Percentiles rank a stretch among this genome's conserved stretches.
phyloP scores from a whole-genome alignment of 2,329 filamentous ascomycete genomes.

The Hortaea sp. region DNA sequence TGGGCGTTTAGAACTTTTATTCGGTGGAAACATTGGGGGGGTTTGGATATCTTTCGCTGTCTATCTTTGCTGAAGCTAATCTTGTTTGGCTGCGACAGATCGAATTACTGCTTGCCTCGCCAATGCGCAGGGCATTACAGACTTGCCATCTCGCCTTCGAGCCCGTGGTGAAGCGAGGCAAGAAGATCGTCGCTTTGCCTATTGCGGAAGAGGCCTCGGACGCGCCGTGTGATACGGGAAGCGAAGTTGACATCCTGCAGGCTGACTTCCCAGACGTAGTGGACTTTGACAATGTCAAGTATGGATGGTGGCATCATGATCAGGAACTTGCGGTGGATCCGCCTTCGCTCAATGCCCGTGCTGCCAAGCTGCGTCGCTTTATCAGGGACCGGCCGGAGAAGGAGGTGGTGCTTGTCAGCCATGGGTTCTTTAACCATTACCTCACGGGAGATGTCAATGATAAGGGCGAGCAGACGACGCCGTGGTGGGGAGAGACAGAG shows the following conservation, averaged over 20 bases:
- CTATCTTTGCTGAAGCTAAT: neutral
- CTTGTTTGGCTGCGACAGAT: constrained; percentile 7
- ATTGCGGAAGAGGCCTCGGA: constrained; percentile 20
- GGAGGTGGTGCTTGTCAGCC: constrained; percentile 20
- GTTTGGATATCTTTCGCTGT: neutral
- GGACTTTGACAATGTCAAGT: constrained; percentile 16
- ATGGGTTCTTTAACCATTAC: constrained; percentile 23
- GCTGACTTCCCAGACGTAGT: constrained; percentile 15
- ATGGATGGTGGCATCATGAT: constrained; percentile 18
- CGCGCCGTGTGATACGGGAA: constrained; percentile 19
- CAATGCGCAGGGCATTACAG: constrained; percentile 18
- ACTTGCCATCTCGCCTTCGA: constrained; percentile 17
- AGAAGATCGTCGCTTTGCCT: constrained; percentile 18
- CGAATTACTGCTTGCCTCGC: constrained; percentile 21
- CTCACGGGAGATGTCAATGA: constrained; percentile 20
- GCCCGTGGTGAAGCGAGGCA: constrained; percentile 15
- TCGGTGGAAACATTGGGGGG: no score
- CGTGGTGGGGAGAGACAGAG: constrained; percentile 22
- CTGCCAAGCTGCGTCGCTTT: constrained; percentile 16
- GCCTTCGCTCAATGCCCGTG: constrained; percentile 13
- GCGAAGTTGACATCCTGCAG: constrained; percentile 8
- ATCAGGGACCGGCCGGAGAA: constrained; percentile 17
- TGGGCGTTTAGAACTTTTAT: no score
- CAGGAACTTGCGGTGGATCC: constrained; percentile 18
- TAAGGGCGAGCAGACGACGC: constrained; percentile 20